phyloP scores from a whole-genome alignment of 2,329 filamentous ascomycete genomes.

The Monosporascus sp. region DNA sequence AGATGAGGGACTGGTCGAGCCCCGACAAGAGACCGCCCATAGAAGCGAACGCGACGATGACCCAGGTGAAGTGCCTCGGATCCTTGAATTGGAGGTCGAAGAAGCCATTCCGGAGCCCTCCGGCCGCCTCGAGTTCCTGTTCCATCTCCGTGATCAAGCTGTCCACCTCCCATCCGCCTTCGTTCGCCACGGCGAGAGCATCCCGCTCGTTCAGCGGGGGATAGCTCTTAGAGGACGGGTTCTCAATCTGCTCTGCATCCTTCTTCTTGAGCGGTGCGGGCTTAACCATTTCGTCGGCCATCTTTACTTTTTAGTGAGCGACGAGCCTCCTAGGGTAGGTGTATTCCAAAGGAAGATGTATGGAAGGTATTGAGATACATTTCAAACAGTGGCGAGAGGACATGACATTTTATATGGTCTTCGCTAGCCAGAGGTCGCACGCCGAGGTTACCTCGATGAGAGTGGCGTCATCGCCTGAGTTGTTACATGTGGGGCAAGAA shows the following conservation, averaged over 20 bases:
- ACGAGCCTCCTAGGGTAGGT: neutral
- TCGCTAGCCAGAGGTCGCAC: neutral
- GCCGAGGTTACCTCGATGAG: conserved; percentile 3
- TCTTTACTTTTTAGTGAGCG: neutral
- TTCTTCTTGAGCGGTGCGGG: conserved; percentile 2
- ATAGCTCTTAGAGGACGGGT: conserved; percentile 12
- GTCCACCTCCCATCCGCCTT: conserved; percentile 32
- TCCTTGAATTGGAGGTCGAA: conserved; percentile 57
- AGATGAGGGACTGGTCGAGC: conserved; percentile 69
- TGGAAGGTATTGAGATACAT: neutral
- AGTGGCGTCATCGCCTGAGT: conserved; percentile 1
- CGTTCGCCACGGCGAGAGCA: conserved; percentile 32
- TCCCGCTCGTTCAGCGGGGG: conserved; percentile 24
- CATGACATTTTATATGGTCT: neutral
- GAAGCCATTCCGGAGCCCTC: conserved; percentile 29
- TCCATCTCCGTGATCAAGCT: conserved; percentile 38
- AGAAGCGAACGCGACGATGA: conserved; percentile 66
- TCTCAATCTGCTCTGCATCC: conserved; percentile 18
- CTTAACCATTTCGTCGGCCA: conserved; percentile 7
- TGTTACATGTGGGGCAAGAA: neutral
- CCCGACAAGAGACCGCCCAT: conserved; percentile 71
- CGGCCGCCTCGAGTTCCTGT: conserved; percentile 29
- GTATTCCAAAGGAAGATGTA: conserved; percentile 1
- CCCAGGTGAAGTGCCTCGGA: conserved; percentile 61
- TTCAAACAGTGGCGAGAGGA: neutral